Evolutionary conservation across 2,329 filamentous ascomycete genomes (phyloP).

Genomic region (Monosporascus sp.): DNA sequence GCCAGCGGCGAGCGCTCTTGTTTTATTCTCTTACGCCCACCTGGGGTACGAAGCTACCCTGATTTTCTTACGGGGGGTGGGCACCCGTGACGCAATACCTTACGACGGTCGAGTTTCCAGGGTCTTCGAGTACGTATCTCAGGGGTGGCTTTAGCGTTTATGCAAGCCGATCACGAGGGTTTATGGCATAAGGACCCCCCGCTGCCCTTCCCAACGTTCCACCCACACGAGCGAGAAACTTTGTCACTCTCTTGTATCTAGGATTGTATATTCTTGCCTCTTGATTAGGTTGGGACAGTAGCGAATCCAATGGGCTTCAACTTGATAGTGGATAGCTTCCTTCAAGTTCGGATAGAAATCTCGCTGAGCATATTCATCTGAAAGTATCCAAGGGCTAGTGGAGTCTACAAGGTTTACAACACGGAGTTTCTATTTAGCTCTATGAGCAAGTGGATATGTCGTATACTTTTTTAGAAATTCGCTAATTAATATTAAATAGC

Average conservation of each 20-base stretch:
- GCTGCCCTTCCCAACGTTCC: background rate
- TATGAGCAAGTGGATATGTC: no score
- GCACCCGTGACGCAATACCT: constrained; percentile 13
- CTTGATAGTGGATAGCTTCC: no score
- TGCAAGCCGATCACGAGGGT: background rate
- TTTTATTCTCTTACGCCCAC: constrained; percentile 16
- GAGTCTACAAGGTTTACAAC: no score
- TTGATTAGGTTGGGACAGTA: background rate
- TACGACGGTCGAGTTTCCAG: background rate
- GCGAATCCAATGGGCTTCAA: no score
- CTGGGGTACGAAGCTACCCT: constrained; percentile 6
- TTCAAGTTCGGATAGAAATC: no score
- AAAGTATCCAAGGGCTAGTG: no score
- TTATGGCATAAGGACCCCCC: background rate
- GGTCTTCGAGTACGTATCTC: background rate
- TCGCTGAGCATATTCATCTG: no score
- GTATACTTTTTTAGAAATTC: no score
- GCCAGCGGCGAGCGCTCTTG: constrained; percentile 4
- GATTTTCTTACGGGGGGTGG: constrained; percentile 5
- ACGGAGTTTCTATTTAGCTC: no score
- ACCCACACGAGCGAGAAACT: background rate
- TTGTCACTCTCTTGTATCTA: background rate
- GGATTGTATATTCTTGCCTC: background rate
- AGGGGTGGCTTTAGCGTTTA: background rate
- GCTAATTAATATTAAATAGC: no score